A percentile compares a stretch with the other conserved stretches of the same genome.
Conservation (phyloP, 805 yeast species). For the Hyphopichia homilentoma region DNA sequence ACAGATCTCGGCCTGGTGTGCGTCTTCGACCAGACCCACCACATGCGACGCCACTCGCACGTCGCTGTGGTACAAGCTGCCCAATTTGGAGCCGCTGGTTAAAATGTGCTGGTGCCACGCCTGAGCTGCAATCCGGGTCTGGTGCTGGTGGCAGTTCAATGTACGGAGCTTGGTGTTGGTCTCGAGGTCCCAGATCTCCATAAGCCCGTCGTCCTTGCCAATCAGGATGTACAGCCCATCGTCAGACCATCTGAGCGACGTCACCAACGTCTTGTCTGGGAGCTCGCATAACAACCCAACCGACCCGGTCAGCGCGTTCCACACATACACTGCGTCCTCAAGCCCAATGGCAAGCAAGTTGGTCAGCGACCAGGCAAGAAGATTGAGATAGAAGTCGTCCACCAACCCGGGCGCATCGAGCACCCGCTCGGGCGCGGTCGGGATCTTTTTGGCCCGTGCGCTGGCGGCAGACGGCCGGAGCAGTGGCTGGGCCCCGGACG, state of each 20-base stretch:
- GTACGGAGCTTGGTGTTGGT: conserved; percentile 70
- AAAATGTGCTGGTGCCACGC: conserved; percentile 80
- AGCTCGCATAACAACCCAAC: conserved; percentile 66
- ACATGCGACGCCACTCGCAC: conserved; percentile 81
- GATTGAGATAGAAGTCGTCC: conserved; percentile 87
- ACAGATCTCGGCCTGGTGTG: conserved; percentile 86
- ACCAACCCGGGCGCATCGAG: conserved; percentile 93
- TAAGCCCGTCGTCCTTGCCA: conserved; percentile 76
- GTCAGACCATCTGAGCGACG: conserved; percentile 85
- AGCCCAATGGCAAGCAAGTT: conserved; percentile 86
- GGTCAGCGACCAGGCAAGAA: conserved; percentile 81
- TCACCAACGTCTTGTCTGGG: conserved; percentile 45
- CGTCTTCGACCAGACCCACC: conserved; percentile 45
- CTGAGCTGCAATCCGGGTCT: conserved; percentile 75
- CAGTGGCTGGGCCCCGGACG: conserved; percentile 15
- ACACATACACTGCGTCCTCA: conserved; percentile 77
- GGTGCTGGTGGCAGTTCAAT: conserved; percentile 61
- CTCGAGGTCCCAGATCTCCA: conserved; percentile 94
- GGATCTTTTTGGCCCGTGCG: conserved; percentile 70
- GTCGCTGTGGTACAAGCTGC: conserved; percentile 83
- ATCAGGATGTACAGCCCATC: conserved; percentile 84
- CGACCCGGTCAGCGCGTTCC: conserved; percentile 85
- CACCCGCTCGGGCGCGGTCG: conserved; percentile 87
- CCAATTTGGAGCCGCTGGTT: conserved; percentile 85
- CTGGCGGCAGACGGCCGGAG: conserved; percentile 51